Percentiles rank a stretch among this genome's conserved stretches.
Evolutionary conservation across 2,329 filamentous ascomycete genomes (phyloP).

Genomic region (Penicillium frequentans): DNA sequence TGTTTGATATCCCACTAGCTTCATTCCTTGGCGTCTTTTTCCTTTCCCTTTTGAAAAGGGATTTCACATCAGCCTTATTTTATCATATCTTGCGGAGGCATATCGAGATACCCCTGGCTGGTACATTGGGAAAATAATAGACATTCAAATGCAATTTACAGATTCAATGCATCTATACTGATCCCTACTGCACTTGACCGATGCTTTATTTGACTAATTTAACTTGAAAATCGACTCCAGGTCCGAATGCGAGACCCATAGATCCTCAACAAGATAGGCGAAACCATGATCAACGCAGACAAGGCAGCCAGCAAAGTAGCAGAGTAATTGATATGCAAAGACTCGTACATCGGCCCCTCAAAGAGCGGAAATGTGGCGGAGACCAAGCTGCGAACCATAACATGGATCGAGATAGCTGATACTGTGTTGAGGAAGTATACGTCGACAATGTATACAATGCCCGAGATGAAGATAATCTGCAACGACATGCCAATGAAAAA

Average conservation of each 20-base stretch:
- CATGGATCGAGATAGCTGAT: conserved; percentile 36
- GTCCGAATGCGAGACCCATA: conserved; percentile 22
- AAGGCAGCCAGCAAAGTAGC: conserved; percentile 19
- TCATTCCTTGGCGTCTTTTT: conserved; percentile 18
- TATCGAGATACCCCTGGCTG: conserved; percentile 23
- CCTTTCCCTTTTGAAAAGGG: not conserved
- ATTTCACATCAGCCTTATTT: not conserved
- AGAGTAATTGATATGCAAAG: conserved; percentile 21
- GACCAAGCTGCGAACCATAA: conserved; percentile 33
- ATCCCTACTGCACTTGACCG: not conserved
- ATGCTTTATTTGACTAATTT: not conserved
- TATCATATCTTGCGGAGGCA: not conserved
- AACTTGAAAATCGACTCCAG: conserved; percentile 24
- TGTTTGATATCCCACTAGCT: conserved; percentile 14
- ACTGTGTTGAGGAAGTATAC: conserved; percentile 36
- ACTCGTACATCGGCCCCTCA: conserved; percentile 19
- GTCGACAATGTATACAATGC: conserved; percentile 41
- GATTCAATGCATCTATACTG: not conserved
- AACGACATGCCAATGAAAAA: conserved; percentile 42
- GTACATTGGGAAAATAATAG: not conserved
- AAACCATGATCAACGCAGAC: conserved; percentile 68
- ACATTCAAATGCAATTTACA: not conserved
- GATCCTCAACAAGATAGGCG: conserved; percentile 39
- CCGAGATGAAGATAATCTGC: conserved; percentile 41
- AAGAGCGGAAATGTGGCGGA: conserved; percentile 30